Evolutionary conservation across 805 yeast genomes (phyloP), one percentile per base, ranked within the genome.

Genomic region (Kluyveromyces lactis): DNA sequence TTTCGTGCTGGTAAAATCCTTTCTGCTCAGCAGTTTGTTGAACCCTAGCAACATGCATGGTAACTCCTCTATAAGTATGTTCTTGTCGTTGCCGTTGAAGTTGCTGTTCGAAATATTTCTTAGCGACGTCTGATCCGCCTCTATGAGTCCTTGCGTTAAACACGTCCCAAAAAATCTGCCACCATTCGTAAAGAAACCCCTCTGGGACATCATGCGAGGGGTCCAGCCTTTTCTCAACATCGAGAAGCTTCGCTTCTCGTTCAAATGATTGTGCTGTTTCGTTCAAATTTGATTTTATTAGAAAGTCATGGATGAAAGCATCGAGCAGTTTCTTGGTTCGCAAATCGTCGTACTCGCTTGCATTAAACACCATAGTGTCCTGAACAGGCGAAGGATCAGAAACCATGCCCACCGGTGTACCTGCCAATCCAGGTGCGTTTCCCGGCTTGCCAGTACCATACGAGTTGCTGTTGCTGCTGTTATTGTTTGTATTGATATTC

Each of bases 101-200:
- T 47, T 80, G 78, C 46, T 76, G 68, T 47, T 81, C 84, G 51
- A 77, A 78, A 60, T 83, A 85, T 53, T 81, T 84, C 33, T 75
- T 72, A 2, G 92, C 90, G 42, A 73, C 64, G 2, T 69, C 64
- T 3, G 83, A 73, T 11, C 79, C 76, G 12, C 77, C 81, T 42
- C 79, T 67, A 46, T 74, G 77, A 31, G 85, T 77, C 50, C 86
- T 72, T 2, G 94, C 95, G 53, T 83, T 83, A 61, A 81, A 85
- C 21, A 86, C 79, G 56, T 87, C 96, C 96, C 96, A 89, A 57
- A 87, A 89, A 13, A 89, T 78, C 66, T 79, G 86, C 96, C 96
- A 87, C 97, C 97, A 87, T 58, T 89, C 97, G 52, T 76, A 80
- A 18, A 87, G 63, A 53, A 86, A 87, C 5, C 95, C 92, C 50